phyloP scores from a whole-genome alignment of 2,329 filamentous ascomycete genomes.

The Thelonectria discophora region DNA sequence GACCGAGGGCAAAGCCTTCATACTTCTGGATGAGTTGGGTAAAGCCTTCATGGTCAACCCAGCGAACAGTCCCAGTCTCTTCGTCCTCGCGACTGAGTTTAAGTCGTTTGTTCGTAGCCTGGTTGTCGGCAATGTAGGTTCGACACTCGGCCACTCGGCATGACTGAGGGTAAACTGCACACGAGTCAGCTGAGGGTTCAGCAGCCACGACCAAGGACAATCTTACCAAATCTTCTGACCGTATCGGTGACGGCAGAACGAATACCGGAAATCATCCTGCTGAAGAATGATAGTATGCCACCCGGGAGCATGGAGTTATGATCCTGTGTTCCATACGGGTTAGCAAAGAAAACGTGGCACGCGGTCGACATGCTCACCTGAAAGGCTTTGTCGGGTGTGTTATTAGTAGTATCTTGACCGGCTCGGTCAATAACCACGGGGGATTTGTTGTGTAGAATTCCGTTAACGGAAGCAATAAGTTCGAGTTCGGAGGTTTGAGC shows the following conservation, averaged over 20 bases:
- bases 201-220: neutral
- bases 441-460: conserved; percentile 25
- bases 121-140: conserved; percentile 31
- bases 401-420: conserved; percentile 22
- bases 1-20: conserved; percentile 33
- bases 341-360: neutral
- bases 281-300: conserved; percentile 33
- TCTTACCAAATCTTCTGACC: conserved; percentile 39
- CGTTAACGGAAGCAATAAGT: conserved; percentile 40
- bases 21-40: conserved; percentile 37
- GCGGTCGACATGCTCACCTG: conserved; percentile 22
- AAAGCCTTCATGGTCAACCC: conserved; percentile 40
- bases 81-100: conserved; percentile 34
- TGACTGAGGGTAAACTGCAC: conserved; percentile 37
- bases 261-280: conserved; percentile 45
- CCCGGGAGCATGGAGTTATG: conserved; percentile 37
- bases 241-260: conserved; percentile 39
- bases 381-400: conserved; percentile 24
- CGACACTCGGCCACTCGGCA: conserved; percentile 40
- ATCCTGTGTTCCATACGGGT: conserved; percentile 15
- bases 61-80: conserved; percentile 32
- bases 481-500: conserved; percentile 45
- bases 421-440: conserved; percentile 33
- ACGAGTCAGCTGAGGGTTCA: conserved; percentile 9
- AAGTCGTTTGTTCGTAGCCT: conserved; percentile 42